Evolutionary conservation across 2,329 filamentous ascomycete species (phyloP).

Genomic region (Colletotrichum sojae): DNA sequence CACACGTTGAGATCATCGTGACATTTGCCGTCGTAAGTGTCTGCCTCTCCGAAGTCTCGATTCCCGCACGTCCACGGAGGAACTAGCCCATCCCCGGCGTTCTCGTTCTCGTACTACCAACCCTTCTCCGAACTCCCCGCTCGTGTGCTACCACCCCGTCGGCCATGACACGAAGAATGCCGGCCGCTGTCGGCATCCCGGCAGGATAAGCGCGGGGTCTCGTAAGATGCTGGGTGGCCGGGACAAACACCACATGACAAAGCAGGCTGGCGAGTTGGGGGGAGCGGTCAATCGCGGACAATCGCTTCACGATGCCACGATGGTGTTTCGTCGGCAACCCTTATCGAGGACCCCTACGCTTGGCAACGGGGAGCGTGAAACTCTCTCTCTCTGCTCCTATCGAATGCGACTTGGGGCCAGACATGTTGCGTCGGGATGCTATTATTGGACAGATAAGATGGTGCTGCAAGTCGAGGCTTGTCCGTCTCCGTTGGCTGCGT

Average conservation of each 20-base stretch:
- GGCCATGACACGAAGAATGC: not conserved
- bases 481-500: not conserved
- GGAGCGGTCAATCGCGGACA: not conserved
- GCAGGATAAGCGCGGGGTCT: not conserved
- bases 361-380: conserved; percentile 3
- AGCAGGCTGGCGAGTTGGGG: not conserved
- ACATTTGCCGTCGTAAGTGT: not conserved
- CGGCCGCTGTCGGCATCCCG: not conserved
- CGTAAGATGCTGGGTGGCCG: too few species aligned
- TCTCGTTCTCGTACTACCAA: not conserved
- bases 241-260: too few species aligned
- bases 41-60: not conserved
- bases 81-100: not conserved
- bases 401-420: not conserved
- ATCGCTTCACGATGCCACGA: too few species aligned
- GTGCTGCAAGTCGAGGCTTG: not conserved
- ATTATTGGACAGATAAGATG: conserved; percentile 21
- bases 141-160: not conserved
- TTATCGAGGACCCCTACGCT: conserved; percentile 21
- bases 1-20: conserved; percentile 18
- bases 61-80: not conserved
- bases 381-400: conserved; percentile 5
- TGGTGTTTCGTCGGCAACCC: not conserved
- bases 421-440: conserved; percentile 5
- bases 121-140: not conserved